Percentiles rank a stretch among this genome's conserved stretches.
These are phyloP conservation scores for Rhizopogon rudus DNA, from an alignment of 768 basidiomycete genomes.

Conservation along the genomic window DNA sequence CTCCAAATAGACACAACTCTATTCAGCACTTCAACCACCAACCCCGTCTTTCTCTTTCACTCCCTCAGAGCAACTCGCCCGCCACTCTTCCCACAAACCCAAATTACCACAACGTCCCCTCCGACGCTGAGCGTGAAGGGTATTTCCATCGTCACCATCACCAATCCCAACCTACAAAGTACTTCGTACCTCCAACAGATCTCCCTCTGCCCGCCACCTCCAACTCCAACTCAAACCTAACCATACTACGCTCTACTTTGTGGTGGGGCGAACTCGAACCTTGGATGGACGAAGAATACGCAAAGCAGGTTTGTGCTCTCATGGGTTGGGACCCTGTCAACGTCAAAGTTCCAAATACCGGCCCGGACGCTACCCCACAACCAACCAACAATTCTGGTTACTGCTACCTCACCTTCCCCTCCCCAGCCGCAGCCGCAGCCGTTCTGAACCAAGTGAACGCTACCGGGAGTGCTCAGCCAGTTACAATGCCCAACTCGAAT, in stretches of 20 bases:
- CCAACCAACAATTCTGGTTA: constrained; percentile 77
- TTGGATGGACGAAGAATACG: constrained; percentile 98
- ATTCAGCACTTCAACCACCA: constrained; percentile 31
- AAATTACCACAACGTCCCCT: constrained; percentile 11
- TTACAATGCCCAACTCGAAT: constrained; percentile 83
- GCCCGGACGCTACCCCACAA: constrained; percentile 55
- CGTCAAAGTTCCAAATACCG: constrained; percentile 66
- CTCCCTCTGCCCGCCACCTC: constrained; percentile 22
- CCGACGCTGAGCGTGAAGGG: constrained; percentile 18
- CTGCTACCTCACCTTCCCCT: constrained; percentile 83
- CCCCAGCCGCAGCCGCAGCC: constrained; percentile 60
- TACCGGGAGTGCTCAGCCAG: constrained; percentile 32
- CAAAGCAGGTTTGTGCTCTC: constrained; percentile 77
- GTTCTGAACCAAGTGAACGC: constrained; percentile 66
- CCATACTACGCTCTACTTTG: constrained; percentile 53
- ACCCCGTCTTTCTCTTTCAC: constrained; percentile 34
- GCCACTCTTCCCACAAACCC: constrained; percentile 14
- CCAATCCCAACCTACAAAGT: constrained; percentile 15
- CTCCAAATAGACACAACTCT: constrained; percentile 30
- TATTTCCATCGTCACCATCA: constrained; percentile 11
- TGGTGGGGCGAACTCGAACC: constrained; percentile 89
- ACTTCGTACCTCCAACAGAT: constrained; percentile 8
- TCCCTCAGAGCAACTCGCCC: constrained; percentile 19
- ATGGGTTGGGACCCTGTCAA: constrained; percentile 83
- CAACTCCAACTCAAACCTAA: constrained; percentile 20